Base-by-base conservation (phyloP, 2,329 filamentous ascomycete species). In the Trichophaea hybrida region DNA sequence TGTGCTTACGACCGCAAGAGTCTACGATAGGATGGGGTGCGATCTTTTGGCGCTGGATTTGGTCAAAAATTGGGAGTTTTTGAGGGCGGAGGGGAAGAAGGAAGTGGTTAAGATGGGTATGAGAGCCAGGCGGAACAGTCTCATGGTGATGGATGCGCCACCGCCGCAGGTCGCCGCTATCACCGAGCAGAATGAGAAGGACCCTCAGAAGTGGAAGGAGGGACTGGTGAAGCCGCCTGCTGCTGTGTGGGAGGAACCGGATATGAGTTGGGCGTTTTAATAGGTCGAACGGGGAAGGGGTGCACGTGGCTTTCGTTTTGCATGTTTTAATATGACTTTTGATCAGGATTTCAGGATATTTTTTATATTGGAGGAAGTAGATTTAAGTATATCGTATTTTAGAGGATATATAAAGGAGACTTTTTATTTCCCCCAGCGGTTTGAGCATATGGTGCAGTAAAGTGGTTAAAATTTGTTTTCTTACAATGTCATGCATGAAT, bases 1-100 rank as follows among this genome's bases (percentile, higher is more conserved):
- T 70, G 82, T 96, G 0, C 75, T 94, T 24, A 88, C 93, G 67
- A 95, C 88, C 57, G 88, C 89, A 13, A 78, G 82, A 57, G 76
- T 93, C 15, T 97, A 90, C 69, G 85, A 86, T 70, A 84, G 88
- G 6, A 96, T 93, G 90, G 91, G 93, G 2, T 94, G 93, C 69
- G 91, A 96, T 71, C 73, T 95, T 6, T 78, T 97, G 0, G 93
- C 90, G 0, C 75, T 97, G 4, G 88, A 94, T 68, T 75, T 97
- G 5, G 86, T 93, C 12, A 80, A 82, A 34, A 87, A 85, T 65
- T 94, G 88, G 88, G 83, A 88, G 68, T 93, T 94, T 71, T 74
- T 87, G 40, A 76, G 77, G n/a, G 74, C 75, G 2, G 69, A 71
- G 1, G 68, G 69, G 6, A 67, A 68, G 12, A 69, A 69, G 1